Evolutionary conservation across 179 eudicot species (phyloP).

Genomic region (Beta lomatogona): DNA sequence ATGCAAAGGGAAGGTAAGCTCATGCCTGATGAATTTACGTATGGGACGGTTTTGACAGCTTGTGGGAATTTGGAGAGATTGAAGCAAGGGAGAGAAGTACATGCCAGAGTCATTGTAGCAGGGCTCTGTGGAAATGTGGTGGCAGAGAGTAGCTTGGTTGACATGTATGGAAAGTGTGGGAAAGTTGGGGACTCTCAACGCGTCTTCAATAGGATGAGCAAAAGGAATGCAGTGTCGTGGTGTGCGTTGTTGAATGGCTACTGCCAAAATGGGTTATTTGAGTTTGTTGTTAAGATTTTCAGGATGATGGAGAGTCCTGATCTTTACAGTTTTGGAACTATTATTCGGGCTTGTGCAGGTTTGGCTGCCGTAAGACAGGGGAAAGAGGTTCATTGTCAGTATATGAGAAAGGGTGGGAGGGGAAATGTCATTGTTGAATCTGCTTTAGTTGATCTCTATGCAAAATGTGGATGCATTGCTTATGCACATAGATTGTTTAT

Average conservation of each 20-base stretch:
- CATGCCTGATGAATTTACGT: conserved; percentile 42
- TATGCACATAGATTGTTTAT: conserved; percentile 56
- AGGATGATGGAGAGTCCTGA: conserved; percentile 33
- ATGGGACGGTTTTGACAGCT: conserved; percentile 45
- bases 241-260: conserved; percentile 52
- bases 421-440: conserved; percentile 58
- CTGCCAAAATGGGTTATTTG: conserved; percentile 45
- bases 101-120: conserved; percentile 29
- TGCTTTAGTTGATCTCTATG: conserved; percentile 73
- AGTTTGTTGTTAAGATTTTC: conserved; percentile 33
- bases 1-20: conserved; percentile 54
- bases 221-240: conserved; percentile 42
- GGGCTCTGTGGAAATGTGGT: conserved; percentile 41
- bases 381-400: conserved; percentile 46
- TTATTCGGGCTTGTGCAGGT: conserved; percentile 48
- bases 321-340: conserved; percentile 47
- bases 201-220: conserved; percentile 43
- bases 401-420: conserved; percentile 35
- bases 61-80: conserved; percentile 43
- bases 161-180: conserved; percentile 54
- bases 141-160: conserved; percentile 44
- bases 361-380: conserved; percentile 42
- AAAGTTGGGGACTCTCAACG: conserved; percentile 27
- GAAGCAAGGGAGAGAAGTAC: conserved; percentile 47
- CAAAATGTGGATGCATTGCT: conserved; percentile 66